Conservation (phyloP, 2,329 filamentous ascomycete species). For the Fusarium nanum region DNA sequence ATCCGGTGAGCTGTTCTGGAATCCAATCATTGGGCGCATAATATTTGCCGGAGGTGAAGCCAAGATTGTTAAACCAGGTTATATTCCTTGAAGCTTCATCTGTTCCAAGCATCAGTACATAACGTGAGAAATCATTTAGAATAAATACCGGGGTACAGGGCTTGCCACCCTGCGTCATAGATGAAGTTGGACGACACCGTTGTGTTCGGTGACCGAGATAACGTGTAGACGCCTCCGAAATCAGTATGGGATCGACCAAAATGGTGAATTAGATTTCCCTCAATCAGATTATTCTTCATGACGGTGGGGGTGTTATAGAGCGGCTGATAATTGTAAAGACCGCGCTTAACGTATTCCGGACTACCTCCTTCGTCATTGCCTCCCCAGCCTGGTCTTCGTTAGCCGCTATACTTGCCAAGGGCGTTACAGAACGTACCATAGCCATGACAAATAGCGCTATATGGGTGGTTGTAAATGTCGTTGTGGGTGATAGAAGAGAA, state of each 20-base stretch:
- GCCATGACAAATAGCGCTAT: constrained; percentile 11
- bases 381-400: constrained; percentile 1
- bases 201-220: constrained; percentile 7
- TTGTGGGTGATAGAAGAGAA: constrained; percentile 10
- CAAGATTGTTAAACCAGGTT: constrained; percentile 9
- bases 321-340: constrained; percentile 4
- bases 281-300: constrained; percentile 3
- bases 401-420: background rate
- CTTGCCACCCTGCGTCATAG: constrained; percentile 8
- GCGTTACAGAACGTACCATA: background rate
- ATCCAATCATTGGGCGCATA: constrained; percentile 13
- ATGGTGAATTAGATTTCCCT: constrained; percentile 4
- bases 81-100: constrained; percentile 15
- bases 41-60: constrained; percentile 5
- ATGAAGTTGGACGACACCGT: background rate
- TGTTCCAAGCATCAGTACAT: background rate
- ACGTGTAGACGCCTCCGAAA: constrained; percentile 7
- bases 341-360: background rate
- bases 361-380: constrained; percentile 9
- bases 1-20: constrained; percentile 2
- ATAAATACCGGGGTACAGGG: background rate
- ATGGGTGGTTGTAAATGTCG: constrained; percentile 6
- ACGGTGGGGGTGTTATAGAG: background rate
- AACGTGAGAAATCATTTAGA: fast-evolving
- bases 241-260: constrained; percentile 10